Evolutionary conservation across 805 yeast species (phyloP).

Genomic region (Nadsonia fulvescens): DNA sequence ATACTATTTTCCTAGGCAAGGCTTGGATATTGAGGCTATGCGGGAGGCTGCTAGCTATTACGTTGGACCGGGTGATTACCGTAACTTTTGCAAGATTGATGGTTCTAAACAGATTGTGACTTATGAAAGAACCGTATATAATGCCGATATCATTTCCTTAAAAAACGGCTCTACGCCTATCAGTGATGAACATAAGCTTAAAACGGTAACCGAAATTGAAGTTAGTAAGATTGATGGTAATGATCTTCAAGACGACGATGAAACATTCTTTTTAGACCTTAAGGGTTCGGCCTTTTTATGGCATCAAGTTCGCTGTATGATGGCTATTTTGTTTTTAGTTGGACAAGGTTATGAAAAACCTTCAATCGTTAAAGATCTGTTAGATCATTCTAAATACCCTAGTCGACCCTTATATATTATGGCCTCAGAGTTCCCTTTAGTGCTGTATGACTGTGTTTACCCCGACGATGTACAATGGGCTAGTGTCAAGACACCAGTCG

Average conservation of each 20-base stretch:
- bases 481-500: too few relatives aligned
- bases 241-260: conserved; percentile 20
- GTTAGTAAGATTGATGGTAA: too few relatives aligned
- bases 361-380: conserved; percentile 33
- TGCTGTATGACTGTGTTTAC: conserved; percentile 70
- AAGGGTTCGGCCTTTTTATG: conserved; percentile 83
- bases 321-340: conserved; percentile 60
- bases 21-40: conserved; percentile 52
- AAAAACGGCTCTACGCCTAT: too few relatives aligned
- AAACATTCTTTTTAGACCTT: conserved; percentile 52
- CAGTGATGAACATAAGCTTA: too few relatives aligned
- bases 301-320: conserved; percentile 97
- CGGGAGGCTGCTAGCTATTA: conserved; percentile 40
- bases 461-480: conserved; percentile 60
- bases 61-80: conserved; percentile 71
- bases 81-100: conserved; percentile 89
- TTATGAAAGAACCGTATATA: conserved; percentile 43
- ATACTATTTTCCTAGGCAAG: conserved; percentile 38
- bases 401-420: conserved; percentile 66
- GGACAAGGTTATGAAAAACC: conserved; percentile 66
- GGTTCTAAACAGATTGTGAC: conserved; percentile 84
- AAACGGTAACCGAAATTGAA: too few relatives aligned
- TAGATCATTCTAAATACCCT: conserved; percentile 39
- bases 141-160: conserved; percentile 33
- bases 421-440: conserved; percentile 80